A percentile compares a stretch with the other conserved stretches of the same genome.
These are phyloP conservation scores for Syzygium syzygioides DNA, from an alignment of 441 rosid species.

Conservation along the genomic window DNA sequence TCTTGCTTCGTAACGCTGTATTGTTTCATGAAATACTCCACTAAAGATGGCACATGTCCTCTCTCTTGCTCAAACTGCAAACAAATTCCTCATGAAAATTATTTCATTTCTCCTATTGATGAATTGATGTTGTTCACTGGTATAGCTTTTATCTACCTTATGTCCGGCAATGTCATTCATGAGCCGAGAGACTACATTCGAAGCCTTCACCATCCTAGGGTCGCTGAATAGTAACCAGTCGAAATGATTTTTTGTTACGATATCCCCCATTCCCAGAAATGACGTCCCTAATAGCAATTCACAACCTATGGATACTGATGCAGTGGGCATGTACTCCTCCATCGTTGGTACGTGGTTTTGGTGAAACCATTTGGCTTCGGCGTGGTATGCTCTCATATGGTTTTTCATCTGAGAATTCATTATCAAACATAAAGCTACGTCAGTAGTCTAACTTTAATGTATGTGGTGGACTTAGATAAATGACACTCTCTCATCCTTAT, in stretches of 20 bases:
- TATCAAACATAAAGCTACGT: background rate
- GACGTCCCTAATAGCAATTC: background rate
- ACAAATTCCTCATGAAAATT: background rate
- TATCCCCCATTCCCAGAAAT: background rate
- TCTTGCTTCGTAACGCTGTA: background rate
- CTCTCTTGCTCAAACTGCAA: background rate
- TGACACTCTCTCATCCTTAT: background rate
- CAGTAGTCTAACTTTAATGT: background rate
- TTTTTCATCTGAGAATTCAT: background rate
- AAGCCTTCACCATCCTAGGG: background rate
- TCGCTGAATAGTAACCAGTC: background rate
- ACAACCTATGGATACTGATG: background rate
- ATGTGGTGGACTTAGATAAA: background rate
- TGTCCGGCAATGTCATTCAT: background rate
- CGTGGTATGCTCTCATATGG: background rate
- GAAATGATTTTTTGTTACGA: background rate
- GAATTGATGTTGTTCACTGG: background rate
- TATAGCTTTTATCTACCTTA: background rate
- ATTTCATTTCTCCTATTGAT: background rate
- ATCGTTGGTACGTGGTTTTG: background rate
- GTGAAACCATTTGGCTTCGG: background rate
- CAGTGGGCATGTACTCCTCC: background rate
- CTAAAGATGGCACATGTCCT: background rate
- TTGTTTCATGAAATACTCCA: background rate
- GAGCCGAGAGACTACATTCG: background rate